Base-by-base conservation (phyloP, 2,329 filamentous ascomycete species). In the Cyphellophora europaea region DNA sequence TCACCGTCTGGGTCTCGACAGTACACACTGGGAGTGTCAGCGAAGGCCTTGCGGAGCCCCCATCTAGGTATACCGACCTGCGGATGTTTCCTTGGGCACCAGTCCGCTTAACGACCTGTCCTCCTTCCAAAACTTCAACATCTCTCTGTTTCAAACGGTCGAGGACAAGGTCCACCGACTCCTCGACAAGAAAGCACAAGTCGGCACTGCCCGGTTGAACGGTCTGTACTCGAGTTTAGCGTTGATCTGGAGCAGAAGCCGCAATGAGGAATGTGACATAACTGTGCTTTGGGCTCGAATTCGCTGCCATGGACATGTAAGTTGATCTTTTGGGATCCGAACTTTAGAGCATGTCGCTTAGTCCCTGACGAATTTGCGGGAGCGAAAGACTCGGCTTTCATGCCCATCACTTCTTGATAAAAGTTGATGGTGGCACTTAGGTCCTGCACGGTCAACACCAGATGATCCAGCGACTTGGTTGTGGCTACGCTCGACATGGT, bases 291-390 rank as follows among this genome's bases (percentile, higher is more conserved):
- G 3, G 74, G 74, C 39, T 74, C 70, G 43, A 77, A 77, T 40
- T 78, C 73, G 11, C 62, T 64, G 5, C 72, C 73, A 8, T 58
- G 56, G 43, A 72, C 61, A 47, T 79, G 74, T 2, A 79, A 62
- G 40, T 79, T 79, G 38, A 79, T 71, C 53, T 79, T 79, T 41
- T 75, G 71, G 1, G 44, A 49, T 19, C 73, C 75, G 44, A 78
- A 79, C 4, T 62, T 54, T 11, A 79, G 59, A 0, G 72, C 71
- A 38, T 71, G 64, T 10, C 74, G 65, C 15, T 48, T 51, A 19
- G 48, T 49, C 30, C 50, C 42, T 2, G 60, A 52, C 11, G 58
- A 58, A 5, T 55, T 42, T 8, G 58, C 47, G 0, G 69, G 65
- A 0, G 57, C 49, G 47, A 77, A 77, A 1, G 59, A 58, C 42